Evolutionary conservation across 2,329 filamentous ascomycete genomes (phyloP), one percentile per base, ranked within the genome.

Genomic region (Chaetomiaceae sp.): DNA sequence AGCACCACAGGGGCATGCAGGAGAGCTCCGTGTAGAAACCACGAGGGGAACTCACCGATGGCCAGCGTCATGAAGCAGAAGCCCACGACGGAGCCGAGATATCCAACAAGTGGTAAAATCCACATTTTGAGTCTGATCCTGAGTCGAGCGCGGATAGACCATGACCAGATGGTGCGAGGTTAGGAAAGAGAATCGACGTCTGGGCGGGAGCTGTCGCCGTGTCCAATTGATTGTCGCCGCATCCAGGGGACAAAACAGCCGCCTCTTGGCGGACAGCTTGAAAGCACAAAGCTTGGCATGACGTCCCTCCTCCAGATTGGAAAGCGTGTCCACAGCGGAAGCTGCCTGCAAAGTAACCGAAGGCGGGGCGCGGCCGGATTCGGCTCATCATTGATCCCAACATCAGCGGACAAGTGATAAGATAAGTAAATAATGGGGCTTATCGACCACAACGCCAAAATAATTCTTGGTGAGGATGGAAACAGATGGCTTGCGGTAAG

Each of bases 1-100:
- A 44, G 29, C 36, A 16, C n/a, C n/a, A n/a, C n/a, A n/a, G n/a
- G n/a, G n/a, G n/a, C n/a, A n/a, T n/a, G n/a, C n/a, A n/a, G n/a
- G n/a, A n/a, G n/a, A n/a, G n/a, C n/a, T n/a, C n/a, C n/a, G n/a
- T n/a, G n/a, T n/a, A n/a, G n/a, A n/a, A n/a, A n/a, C n/a, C n/a
- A n/a, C n/a, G n/a, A n/a, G 25, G 25, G 13, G 10, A n/a, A 38
- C 71, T 42, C 79, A 89, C 87, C 88, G 67, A 99, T 97, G 52
- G 92, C 90, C 57, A 99, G 79, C 18, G 94, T 97, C 61, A 99
- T 77, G 73, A 99, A 97, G 65, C 82, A 84, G 75, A 99, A 99
- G 68, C 92, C 92, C 56, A 96, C 75, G 58, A 90, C 73, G 62
- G 95, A 84, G 66, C 94, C 94, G 30, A 90, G 71, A 67, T 96